These are phyloP conservation scores for Prorocentrum cordatum DNA, from an alignment of 169 alveolate genomes.

Conservation along the genomic window DNA sequence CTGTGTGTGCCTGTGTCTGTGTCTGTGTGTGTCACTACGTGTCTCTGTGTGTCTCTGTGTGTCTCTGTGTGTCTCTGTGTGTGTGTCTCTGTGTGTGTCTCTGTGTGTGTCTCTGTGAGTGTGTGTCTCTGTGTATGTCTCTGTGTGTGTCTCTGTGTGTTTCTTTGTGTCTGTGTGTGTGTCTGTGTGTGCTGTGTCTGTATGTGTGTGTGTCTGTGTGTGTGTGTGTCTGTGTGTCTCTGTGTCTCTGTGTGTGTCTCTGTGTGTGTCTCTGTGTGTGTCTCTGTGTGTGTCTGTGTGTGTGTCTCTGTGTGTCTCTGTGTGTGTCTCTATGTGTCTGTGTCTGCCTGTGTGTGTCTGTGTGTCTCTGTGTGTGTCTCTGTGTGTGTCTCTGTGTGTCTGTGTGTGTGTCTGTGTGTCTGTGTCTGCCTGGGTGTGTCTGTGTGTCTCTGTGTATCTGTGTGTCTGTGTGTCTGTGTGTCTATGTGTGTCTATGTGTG, in stretches of 20 bases:
- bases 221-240: not conserved
- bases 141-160: not conserved
- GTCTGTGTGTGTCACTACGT: not conserved
- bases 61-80: not conserved
- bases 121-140: not conserved
- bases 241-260: slow-evolving; percentile 13
- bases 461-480: too few species aligned
- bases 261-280: slow-evolving; percentile 8
- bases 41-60: not conserved
- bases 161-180: not conserved
- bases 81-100: not conserved
- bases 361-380: too few species aligned
- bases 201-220: slow-evolving; percentile 2
- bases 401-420: too few species aligned
- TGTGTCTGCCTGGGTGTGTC: too few species aligned
- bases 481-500: too few species aligned
- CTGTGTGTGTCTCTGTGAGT: not conserved
- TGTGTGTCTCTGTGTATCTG: too few species aligned
- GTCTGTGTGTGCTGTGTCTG: slow-evolving; percentile 10
- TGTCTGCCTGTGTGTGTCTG: not conserved
- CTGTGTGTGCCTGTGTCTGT: too few species aligned
- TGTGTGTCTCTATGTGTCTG: not conserved
- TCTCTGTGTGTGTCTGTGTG: not conserved
- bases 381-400: too few species aligned
- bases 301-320: not conserved